Evolutionary conservation across 2,329 filamentous ascomycete genomes (phyloP).

Genomic region (Aaosphaeria pasadenensis): DNA sequence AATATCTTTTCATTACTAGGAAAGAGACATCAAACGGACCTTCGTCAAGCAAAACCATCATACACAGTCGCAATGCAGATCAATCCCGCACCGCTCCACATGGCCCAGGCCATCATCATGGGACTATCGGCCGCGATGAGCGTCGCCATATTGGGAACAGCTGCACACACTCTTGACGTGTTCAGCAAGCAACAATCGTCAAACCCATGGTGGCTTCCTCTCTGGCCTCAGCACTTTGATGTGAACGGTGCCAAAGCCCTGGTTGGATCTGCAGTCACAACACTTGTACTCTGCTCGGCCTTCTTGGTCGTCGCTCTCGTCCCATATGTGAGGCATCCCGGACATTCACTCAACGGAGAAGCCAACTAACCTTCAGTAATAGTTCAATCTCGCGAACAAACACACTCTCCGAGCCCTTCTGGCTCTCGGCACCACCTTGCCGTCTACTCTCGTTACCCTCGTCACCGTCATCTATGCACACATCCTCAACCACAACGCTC

Average conservation of each 20-base stretch:
- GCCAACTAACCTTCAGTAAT: neutral
- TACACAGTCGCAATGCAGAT: conserved; percentile 25
- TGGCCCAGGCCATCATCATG: conserved; percentile 32
- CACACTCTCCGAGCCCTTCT: conserved; percentile 40
- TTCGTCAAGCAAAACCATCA: neutral
- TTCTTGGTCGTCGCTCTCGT: conserved; percentile 34
- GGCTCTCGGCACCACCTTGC: conserved; percentile 32
- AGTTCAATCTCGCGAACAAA: conserved; percentile 31
- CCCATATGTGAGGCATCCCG: conserved; percentile 24
- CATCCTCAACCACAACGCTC: conserved; percentile 32
- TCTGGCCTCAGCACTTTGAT: conserved; percentile 50
- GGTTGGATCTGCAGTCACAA: conserved; percentile 37
- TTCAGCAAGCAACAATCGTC: conserved; percentile 42
- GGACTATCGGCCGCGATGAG: conserved; percentile 39
- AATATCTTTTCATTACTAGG: neutral
- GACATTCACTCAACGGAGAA: neutral
- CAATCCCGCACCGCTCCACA: conserved; percentile 35
- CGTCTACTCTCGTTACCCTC: conserved; percentile 39
- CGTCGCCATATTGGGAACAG: conserved; percentile 42
- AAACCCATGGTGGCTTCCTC: conserved; percentile 48
- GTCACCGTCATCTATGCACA: conserved; percentile 40
- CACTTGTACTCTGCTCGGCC: conserved; percentile 37
- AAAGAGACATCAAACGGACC: too few species aligned
- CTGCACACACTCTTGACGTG: conserved; percentile 41
- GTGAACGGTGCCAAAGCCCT: conserved; percentile 41